These are phyloP conservation scores for Pleurotus tuber-regium DNA, from an alignment of 768 basidiomycete genomes.

Conservation along the genomic window DNA sequence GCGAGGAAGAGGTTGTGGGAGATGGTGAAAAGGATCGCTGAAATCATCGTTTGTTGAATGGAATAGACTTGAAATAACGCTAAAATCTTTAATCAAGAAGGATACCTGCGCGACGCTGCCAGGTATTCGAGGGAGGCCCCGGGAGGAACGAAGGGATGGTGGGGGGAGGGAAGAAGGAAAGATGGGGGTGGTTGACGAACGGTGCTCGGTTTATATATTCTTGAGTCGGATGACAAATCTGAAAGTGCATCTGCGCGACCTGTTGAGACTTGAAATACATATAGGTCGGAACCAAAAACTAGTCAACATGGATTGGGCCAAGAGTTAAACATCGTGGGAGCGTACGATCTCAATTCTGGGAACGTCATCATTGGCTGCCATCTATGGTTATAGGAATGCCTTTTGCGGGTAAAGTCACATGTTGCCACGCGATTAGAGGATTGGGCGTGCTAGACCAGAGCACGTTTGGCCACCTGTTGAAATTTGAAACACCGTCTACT, in stretches of 20 bases:
- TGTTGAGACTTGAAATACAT: conserved; percentile 4
- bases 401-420: no score
- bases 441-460: no score
- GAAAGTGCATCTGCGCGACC: conserved; percentile 8
- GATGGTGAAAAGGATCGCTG: conserved; percentile 28
- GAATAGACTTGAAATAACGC: conserved; percentile 9
- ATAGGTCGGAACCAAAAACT: background rate
- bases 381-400: background rate
- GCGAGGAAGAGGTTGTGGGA: conserved; percentile 34
- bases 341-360: background rate
- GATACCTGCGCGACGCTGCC: conserved; percentile 25
- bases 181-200: conserved; percentile 25
- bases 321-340: conserved; percentile 2
- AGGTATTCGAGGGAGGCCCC: conserved; percentile 21
- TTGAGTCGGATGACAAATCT: conserved; percentile 40
- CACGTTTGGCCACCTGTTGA: no score
- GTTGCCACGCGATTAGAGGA: no score
- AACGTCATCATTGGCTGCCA: background rate
- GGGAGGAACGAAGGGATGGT: conserved; percentile 26
- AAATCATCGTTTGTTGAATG: conserved; percentile 27
- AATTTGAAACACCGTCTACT: background rate
- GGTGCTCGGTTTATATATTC: conserved; percentile 36
- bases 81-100: conserved; percentile 15
- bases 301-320: background rate
- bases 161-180: conserved; percentile 35